phyloP scores from a whole-genome alignment of 495 filamentous ascomycete species.

The Penicillium mononematosum region DNA sequence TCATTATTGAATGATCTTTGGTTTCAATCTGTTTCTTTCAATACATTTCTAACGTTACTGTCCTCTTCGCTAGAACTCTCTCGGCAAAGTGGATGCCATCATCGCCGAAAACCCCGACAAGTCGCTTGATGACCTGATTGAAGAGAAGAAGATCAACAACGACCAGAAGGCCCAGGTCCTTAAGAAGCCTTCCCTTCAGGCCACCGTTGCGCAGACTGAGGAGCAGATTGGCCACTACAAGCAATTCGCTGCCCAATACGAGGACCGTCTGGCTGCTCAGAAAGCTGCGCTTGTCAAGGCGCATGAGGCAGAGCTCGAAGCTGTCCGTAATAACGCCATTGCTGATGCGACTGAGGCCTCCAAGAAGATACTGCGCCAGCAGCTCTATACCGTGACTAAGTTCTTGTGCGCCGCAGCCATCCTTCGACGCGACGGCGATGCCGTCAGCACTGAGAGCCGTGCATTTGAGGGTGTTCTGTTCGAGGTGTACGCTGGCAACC shows the following conservation, averaged over 20 bases:
- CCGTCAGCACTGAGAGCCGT: constrained; percentile 67
- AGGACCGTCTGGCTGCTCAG: constrained; percentile 62
- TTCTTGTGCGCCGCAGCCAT: constrained; percentile 78
- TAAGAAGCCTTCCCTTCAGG: constrained; percentile 86
- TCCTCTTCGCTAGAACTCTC: constrained; percentile 57
- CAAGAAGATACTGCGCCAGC: constrained; percentile 50
- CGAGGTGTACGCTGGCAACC: constrained; percentile 83
- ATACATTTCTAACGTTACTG: constrained; percentile 8
- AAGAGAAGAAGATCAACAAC: constrained; percentile 78
- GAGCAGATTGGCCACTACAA: constrained; percentile 83
- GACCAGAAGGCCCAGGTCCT: constrained; percentile 87
- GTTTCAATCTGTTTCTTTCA: background rate
- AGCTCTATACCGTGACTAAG: constrained; percentile 67
- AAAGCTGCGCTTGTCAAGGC: constrained; percentile 70
- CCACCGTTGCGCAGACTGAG: constrained; percentile 69
- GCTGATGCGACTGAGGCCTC: constrained; percentile 59
- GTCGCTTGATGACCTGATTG: constrained; percentile 80
- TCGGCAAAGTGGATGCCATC: constrained; percentile 73
- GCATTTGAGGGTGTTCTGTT: constrained; percentile 90
- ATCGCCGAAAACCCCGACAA: constrained; percentile 73
- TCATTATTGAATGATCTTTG: background rate
- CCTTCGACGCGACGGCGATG: constrained; percentile 62
- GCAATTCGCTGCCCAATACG: constrained; percentile 77
- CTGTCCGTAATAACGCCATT: constrained; percentile 62
- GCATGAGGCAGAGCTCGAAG: constrained; percentile 68